phyloP scores from a whole-genome alignment of 1,139 yeast genomes.

The Hyphopichia pseudoburtonii region DNA sequence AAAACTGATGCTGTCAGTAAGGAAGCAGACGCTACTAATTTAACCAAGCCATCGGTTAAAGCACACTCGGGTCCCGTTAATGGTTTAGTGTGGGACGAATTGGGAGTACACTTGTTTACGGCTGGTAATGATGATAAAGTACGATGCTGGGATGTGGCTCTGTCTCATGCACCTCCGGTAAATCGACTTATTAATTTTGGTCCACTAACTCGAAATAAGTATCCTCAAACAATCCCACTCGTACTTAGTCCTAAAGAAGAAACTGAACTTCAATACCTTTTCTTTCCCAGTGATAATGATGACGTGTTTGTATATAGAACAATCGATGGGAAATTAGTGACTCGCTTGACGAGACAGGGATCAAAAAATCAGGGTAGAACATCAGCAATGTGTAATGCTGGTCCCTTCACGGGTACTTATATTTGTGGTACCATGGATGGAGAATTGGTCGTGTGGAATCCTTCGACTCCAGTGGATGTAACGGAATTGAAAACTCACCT shows the following conservation, averaged over 20 bases:
- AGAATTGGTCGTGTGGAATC: conserved; percentile 53
- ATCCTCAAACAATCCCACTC: conserved; percentile 49
- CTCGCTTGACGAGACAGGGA: conserved; percentile 45
- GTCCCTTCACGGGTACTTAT: conserved; percentile 43
- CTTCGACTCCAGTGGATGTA: conserved; percentile 16
- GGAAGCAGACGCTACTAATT: conserved; percentile 19
- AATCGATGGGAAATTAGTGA: conserved; percentile 61
- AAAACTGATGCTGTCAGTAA: conserved; percentile 24
- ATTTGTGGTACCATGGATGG: conserved; percentile 62
- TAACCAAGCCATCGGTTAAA: conserved; percentile 40
- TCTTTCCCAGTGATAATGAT: conserved; percentile 79
- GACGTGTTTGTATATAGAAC: conserved; percentile 67
- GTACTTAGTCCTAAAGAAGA: conserved; percentile 45
- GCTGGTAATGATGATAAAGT: conserved; percentile 78
- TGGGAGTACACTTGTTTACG: conserved; percentile 59
- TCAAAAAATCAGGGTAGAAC: conserved; percentile 38
- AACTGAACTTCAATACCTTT: conserved; percentile 54
- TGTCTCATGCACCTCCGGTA: conserved; percentile 45
- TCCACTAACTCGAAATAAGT: conserved; percentile 69
- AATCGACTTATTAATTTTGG: conserved; percentile 76
- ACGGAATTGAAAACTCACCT: not conserved
- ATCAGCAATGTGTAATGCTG: conserved; percentile 51
- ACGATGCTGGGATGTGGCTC: conserved; percentile 67
- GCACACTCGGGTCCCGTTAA: conserved; percentile 80
- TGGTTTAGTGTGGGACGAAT: conserved; percentile 68